Percentiles rank a stretch among this genome's conserved stretches.
These are phyloP conservation scores for Botrytis pseudocinerea DNA, from an alignment of 2,329 filamentous ascomycete species.

Conservation along the genomic window DNA sequence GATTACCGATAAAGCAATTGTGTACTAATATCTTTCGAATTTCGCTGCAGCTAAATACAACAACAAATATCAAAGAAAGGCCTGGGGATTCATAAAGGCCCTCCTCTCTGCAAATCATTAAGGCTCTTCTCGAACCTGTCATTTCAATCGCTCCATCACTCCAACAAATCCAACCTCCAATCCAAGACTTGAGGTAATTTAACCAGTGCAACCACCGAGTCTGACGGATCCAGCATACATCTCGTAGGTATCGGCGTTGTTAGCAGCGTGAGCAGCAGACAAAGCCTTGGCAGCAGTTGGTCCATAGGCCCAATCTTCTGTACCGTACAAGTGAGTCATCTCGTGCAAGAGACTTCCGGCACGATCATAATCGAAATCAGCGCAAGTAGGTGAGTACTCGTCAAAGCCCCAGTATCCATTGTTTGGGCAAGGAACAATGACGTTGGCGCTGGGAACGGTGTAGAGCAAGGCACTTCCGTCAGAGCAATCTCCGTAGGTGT, in stretches of 20 bases:
- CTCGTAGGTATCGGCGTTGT: conserved; percentile 36
- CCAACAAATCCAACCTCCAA: neutral
- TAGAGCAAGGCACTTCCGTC: conserved; percentile 33
- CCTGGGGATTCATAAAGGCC: neutral
- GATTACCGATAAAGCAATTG: neutral
- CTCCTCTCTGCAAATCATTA: neutral
- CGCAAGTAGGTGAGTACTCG: conserved; percentile 29
- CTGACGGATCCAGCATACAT: conserved; percentile 35
- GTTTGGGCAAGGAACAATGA: conserved; percentile 33
- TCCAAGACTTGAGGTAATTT: neutral
- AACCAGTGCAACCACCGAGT: conserved; percentile 31
- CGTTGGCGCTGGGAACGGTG: conserved; percentile 31
- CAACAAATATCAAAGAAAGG: neutral
- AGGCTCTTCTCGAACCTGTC: neutral
- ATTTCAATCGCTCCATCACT: neutral
- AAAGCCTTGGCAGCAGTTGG: conserved; percentile 29
- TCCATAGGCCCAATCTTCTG: conserved; percentile 34
- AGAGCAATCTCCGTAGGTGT: conserved; percentile 31
- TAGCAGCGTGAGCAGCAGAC: conserved; percentile 29
- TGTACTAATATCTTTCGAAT: neutral
- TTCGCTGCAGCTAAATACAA: neutral
- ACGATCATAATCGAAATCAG: conserved; percentile 33
- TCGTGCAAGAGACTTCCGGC: conserved; percentile 33
- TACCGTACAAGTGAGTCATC: conserved; percentile 35
- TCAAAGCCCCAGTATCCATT: conserved; percentile 34